Evolutionary conservation across 345 rosid species (phyloP).

Genomic region (Salix viminalis): DNA sequence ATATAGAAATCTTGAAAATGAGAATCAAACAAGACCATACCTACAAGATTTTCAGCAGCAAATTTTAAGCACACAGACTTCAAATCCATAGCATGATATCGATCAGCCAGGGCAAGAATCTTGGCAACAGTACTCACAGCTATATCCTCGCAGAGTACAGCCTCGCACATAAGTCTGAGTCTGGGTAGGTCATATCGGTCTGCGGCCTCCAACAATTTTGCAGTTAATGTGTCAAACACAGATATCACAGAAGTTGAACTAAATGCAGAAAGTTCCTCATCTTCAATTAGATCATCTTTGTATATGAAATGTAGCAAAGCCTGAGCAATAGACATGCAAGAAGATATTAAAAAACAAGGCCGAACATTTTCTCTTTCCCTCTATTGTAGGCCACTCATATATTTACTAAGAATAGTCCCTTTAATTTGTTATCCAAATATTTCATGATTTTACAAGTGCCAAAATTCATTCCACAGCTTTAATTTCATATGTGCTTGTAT

Average conservation of each 20-base stretch:
- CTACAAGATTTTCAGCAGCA: conserved; percentile 84
- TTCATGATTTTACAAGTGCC: background rate
- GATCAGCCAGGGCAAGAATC: conserved; percentile 77
- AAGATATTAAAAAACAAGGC: conserved; percentile 16
- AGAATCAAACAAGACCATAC: conserved; percentile 37
- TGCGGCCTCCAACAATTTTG: conserved; percentile 81
- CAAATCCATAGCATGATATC: conserved; percentile 64
- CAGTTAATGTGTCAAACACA: conserved; percentile 54
- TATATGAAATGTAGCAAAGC: conserved; percentile 82
- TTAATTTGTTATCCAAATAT: too few relatives aligned
- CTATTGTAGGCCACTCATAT: background rate
- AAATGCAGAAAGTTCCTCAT: conserved; percentile 48
- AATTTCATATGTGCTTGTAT: background rate
- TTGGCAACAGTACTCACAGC: conserved; percentile 69
- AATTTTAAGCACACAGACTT: conserved; percentile 81
- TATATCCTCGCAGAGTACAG: conserved; percentile 79
- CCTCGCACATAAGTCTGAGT: conserved; percentile 79
- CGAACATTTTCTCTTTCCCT: background rate
- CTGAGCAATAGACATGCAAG: conserved; percentile 33
- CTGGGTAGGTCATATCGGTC: conserved; percentile 77
- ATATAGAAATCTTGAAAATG: background rate
- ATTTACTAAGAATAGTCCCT: background rate
- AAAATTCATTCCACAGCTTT: background rate
- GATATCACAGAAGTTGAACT: conserved; percentile 51
- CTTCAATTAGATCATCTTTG: conserved; percentile 65